Base-by-base conservation (phyloP, 257 asterid species). In the Solanum pennellii region DNA sequence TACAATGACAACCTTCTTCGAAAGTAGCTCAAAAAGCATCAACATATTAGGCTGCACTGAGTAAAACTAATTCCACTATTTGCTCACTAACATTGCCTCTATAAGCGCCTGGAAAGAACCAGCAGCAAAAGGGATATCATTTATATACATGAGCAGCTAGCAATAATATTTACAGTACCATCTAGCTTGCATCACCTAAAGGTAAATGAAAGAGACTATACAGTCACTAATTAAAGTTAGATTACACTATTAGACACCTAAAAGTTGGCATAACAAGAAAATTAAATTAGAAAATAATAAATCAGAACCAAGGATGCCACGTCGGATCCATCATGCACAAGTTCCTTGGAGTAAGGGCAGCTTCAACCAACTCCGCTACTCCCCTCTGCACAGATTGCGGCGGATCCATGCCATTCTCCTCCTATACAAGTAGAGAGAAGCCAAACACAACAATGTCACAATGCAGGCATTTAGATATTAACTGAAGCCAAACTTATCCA, bases 281-380 rank as follows among this genome's bases (percentile, higher is more conserved):
- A 80, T 21, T 74, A 74, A 74, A 74, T 74, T 41, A 41, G 56
- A 20, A 20, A 85, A 66, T 6, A 4, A 31, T 9, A 82, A 39
- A 86, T 90, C 87, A 96, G 88, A 97, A 96, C 99, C 99, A 97
- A 21, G 99, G 98, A 89, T 97, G 99, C 98, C 99, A 96, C 3
- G 99, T 97, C 1, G 99, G 99, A 91, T 97, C 99, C 99, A 97
- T 97, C 99, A 96, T 97, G 93, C 99, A 97, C 82, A 97, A 93
- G 92, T 97, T 93, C 87, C 99, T 92, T 83, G 99, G 98, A 87
- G 94, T 92, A 80, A 96, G 95, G 60, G 99, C 98, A 69, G 99
- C 96, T 80, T 97, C 99, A 69, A 97, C 99, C 87, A 97, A 90
- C 90, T 95, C 99, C 18, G 97, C 95, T 44, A 97, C 98, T 41